Conservation (phyloP, 164 flowering plant genomes). For the Buxus sempervirens region DNA sequence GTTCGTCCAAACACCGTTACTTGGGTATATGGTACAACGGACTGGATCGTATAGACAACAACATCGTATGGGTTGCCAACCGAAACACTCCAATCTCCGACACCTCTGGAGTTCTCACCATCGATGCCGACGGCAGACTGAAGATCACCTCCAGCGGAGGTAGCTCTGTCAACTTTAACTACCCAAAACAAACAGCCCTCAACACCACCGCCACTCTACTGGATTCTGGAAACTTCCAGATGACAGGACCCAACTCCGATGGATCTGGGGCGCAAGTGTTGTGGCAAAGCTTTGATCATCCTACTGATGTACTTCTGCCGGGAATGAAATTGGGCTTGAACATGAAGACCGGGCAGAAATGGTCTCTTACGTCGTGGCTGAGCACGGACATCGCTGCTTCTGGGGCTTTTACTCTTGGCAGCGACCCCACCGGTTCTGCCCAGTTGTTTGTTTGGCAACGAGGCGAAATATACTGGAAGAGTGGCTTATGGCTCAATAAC, state of each 20-base stretch:
- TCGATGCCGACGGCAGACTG: not conserved
- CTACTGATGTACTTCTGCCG: conserved; percentile 31
- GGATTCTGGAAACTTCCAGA: conserved; percentile 28
- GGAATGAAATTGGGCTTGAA: conserved; percentile 33
- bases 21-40: too few species aligned
- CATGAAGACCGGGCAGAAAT: conserved; percentile 13
- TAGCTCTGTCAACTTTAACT: not conserved
- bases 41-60: too few species aligned
- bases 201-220: conserved; percentile 17
- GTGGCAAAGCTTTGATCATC: conserved; percentile 44
- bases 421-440: conserved; percentile 12
- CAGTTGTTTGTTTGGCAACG: conserved; percentile 16
- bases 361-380: conserved; percentile 27
- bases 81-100: not conserved
- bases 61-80: conserved; percentile 9
- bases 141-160: not conserved
- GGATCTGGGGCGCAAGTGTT: too few species aligned
- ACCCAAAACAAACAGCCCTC: not conserved
- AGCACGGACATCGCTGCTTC: conserved; percentile 13
- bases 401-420: too few species aligned
- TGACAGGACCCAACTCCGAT: conserved; percentile 19
- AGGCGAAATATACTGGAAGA: conserved; percentile 7
- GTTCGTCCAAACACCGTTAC: too few species aligned
- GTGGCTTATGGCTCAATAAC: too few species aligned
- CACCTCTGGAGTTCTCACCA: not conserved